Evolutionary conservation across 2,329 filamentous ascomycete species (phyloP), one percentile per base, ranked within the genome.

Genomic region (Microcyclospora pomicola): DNA sequence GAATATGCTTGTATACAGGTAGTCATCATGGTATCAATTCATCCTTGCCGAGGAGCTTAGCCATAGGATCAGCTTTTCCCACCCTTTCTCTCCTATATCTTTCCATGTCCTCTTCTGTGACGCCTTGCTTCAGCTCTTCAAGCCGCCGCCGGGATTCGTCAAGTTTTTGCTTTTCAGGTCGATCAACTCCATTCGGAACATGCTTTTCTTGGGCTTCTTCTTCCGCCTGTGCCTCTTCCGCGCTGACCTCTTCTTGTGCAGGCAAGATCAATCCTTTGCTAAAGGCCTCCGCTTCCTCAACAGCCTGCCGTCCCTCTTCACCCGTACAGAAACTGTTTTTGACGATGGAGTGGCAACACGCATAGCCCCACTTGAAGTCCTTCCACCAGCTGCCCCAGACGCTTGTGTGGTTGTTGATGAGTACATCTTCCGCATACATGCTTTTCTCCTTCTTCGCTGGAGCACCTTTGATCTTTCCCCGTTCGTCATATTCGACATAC

Each of bases 321-420:
- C 91, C 91, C 0, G 88, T 96, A 60, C 91, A 98, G 55, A 96
- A 98, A 53, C 86, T 94, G 61, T 98, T 96, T 64, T 93, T 95
- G 45, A 93, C 75, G 15, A 77, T 80, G 0, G 86, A 94, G 58
- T 92, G 86, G 66, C 91, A 98, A 60, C 91, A 98, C 15, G 82
- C 74, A 60, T 94, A 98, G 1, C 91, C 91, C 91, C 91, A 98
- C 60, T 80, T 74, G 64, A 95, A 96, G 54, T 84, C 78, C 37
- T 77, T 75, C 91, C 91, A 98, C 91, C 91, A 98, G 53, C 86
- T 94, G 35, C 91, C 91, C 83, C 86, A 98, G 2, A 94, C 80
- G 0, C 81, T 80, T 2, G 76, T 85, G 62, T 98, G 91, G 54
- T 98, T 98, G 65, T 93, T 88, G 58, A 81, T 73, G 38, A 82